Evolutionary conservation across 768 basidiomycete genomes (phyloP), one percentile per base, ranked within the genome.

Genomic region (Termitomyces sp.): DNA sequence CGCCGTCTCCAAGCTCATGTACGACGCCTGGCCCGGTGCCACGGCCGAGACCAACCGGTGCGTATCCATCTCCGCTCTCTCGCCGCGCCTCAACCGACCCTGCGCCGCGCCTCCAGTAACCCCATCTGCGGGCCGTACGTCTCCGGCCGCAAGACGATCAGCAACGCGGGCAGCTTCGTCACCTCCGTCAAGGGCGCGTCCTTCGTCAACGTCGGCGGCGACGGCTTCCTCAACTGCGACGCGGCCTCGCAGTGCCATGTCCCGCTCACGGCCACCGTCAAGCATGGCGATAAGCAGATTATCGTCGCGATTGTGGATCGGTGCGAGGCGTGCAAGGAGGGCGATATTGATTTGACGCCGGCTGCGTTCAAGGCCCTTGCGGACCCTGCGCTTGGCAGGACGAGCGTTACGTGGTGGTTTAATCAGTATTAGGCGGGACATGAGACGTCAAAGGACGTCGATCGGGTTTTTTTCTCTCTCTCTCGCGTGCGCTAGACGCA

Each of bases 281-380:
- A 54, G 47, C 66, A 62, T 15, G 64, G 66, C 9, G 74, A 72
- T 51, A 75, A 74, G 34, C 57, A 61, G 6, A 72, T 80, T 45
- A 62, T 65, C 0, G 79, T 81, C 28, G 63, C 62, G 0, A 70
- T 85, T 58, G 69, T 70, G 6, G 85, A 86, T 65, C 73, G 83
- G 20, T 86, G 85, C 63, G 66, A 53, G 1, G 81, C 62, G 6
- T 86, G 85, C 56, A 37, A 34, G 0, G 3, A 48, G 9, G 69
- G 54, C 44, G 70, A 71, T 58, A 71, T 71, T 39, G 70, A 71
- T 51, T 48, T 71, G 50, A 71, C 70, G 0, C 68, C 68, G 3
- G 58, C 61, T 9, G 70, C 69, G 15, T 71, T 71, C 41, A 51
- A 41, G 20, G 68, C 66, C 16, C 62, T 71, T 13, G 70, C 68